Evolutionary conservation across 768 basidiomycete species (phyloP), one percentile per base, ranked within the genome.

Genomic region (Rickenella mellea): DNA sequence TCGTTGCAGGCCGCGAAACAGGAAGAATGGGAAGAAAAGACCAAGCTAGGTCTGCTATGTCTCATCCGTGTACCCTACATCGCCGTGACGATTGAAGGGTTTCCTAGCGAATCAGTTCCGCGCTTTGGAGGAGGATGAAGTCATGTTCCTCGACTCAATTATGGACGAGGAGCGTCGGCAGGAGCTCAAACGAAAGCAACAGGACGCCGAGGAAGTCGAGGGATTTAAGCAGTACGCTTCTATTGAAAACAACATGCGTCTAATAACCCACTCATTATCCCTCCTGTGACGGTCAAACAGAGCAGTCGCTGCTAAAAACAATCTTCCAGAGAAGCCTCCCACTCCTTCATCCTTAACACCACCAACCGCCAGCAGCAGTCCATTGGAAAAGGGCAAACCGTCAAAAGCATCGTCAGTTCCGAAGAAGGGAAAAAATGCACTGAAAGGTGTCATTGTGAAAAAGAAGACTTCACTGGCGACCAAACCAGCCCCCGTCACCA

Each of bases 21-120:
- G 63, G 88, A 91, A 59, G 85, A 91, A 76, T 91, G 86, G 84
- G 88, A 91, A 56, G 84, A 88, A 59, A 84, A 84, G 57, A 86
- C 78, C 46, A 89, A 88, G 58, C 74, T 91, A 62, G 71, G 62
- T 63, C 43, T 20, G 55, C 46, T n/a, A 14, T 21, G 29, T 19
- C 35, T 20, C 28, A 35, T 24, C 26, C 35, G 31, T 24, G n/a
- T 32, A 37, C 37, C 27, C 12, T 21, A 20, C 33, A 17, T 11
- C 24, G 26, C 32, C 10, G 15, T 17, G 6, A 17, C 33, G 30
- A 29, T 48, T 51, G 33, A 36, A 25, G 21, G 19, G 49, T 46
- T 27, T 10, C 42, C 24, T 57, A 85, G 86, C 86, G 41, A 90
- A 89, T 55, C 88, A 91, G 55, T 91, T 90, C 53, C 82, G 88